Evolutionary conservation across 805 yeast species (phyloP).

Genomic region (Jamesozyma piceae): DNA sequence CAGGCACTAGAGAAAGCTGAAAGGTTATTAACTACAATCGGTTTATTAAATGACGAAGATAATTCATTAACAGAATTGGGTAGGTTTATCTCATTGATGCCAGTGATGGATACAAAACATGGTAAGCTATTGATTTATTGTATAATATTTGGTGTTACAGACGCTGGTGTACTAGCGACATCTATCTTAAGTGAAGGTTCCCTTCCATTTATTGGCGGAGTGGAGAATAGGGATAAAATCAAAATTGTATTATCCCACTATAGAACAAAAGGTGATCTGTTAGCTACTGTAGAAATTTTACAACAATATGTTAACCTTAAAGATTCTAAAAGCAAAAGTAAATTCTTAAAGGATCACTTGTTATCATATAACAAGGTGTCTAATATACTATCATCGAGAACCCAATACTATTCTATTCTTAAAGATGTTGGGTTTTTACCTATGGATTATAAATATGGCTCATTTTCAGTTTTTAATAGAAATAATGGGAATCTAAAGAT

Average conservation of each 20-base stretch:
- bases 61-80: conserved; percentile 65
- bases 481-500: conserved; percentile 44
- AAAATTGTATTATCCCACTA: conserved; percentile 34
- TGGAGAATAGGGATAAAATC: conserved; percentile 56
- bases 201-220: conserved; percentile 53
- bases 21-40: conserved; percentile 51
- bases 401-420: conserved; percentile 61
- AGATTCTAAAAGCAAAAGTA: conserved; percentile 26
- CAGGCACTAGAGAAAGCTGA: conserved; percentile 34
- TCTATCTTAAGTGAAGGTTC: conserved; percentile 64
- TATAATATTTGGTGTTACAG: conserved; percentile 74
- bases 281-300: conserved; percentile 56
- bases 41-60: conserved; percentile 49
- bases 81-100: conserved; percentile 65
- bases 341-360: conserved; percentile 46
- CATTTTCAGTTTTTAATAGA: conserved; percentile 35
- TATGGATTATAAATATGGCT: conserved; percentile 34
- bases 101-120: conserved; percentile 71
- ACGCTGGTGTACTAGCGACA: conserved; percentile 69
- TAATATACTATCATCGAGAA: conserved; percentile 62
- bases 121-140: conserved; percentile 78
- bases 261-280: conserved; percentile 54
- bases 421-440: conserved; percentile 74
- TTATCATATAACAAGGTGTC: conserved; percentile 56
- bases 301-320: conserved; percentile 38